A percentile compares a stretch with the other conserved stretches of the same genome.
phyloP scores from a whole-genome alignment of 2,329 filamentous ascomycete genomes.

The Xylariaceae sp. region DNA sequence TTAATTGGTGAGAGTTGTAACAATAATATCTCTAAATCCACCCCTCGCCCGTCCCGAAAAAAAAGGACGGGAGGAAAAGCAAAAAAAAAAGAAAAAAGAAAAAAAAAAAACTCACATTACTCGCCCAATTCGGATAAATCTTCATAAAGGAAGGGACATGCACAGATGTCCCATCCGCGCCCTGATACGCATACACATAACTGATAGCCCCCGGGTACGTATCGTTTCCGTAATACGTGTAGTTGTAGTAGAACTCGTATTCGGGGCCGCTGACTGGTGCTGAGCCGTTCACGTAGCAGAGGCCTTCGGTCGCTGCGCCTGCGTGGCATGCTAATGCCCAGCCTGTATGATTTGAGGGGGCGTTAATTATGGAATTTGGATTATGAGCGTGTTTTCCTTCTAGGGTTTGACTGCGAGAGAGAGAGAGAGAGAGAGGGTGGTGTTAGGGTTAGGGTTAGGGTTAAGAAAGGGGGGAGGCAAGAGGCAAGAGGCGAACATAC shows the following conservation, averaged over 20 bases:
- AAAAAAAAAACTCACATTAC: conserved; percentile 11
- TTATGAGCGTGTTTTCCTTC: background rate
- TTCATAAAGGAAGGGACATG: conserved; percentile 12
- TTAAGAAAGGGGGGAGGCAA: too few species aligned
- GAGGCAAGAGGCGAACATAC: conserved; percentile 1
- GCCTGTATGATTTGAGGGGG: background rate
- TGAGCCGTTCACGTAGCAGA: conserved; percentile 8
- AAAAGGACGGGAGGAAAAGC: background rate
- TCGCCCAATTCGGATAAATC: conserved; percentile 10
- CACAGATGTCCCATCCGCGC: background rate
- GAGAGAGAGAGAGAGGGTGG: background rate
- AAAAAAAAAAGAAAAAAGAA: background rate
- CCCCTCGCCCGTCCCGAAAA: background rate
- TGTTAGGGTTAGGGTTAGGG: too few species aligned
- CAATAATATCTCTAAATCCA: too few species aligned
- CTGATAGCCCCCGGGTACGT: conserved; percentile 10
- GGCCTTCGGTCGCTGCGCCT: conserved; percentile 10
- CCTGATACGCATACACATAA: conserved; percentile 9
- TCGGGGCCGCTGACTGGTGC: conserved; percentile 3
- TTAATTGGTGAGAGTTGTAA: too few species aligned
- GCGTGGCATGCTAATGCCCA: conserved; percentile 14
- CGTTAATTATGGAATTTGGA: too few species aligned
- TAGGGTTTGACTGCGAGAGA: background rate
- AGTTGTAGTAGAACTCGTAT: conserved; percentile 20
- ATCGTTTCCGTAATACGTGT: conserved; percentile 1